Evolutionary conservation across 1,284 basidiomycete species (phyloP).

Genomic region (Apiotrichum laibachii): DNA sequence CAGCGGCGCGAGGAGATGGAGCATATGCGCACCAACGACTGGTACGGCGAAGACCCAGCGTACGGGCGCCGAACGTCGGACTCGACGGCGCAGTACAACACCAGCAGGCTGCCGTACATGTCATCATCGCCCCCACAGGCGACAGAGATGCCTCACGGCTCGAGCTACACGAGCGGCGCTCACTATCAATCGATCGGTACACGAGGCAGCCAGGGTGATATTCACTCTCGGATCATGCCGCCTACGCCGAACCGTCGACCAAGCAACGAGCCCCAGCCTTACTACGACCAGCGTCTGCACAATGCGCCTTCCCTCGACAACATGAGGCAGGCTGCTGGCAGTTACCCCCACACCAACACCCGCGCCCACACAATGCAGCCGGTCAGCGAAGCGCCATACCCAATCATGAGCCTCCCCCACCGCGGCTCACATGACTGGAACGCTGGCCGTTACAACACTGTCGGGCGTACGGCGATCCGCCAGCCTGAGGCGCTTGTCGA

Average conservation of each 20-base stretch:
- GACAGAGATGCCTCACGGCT: neutral
- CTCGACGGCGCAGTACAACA: neutral
- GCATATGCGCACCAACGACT: constrained; percentile 1
- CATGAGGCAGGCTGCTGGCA: neutral
- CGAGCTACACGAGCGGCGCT: neutral
- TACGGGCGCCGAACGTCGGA: neutral
- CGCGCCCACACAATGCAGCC: neutral
- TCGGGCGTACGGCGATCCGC: neutral
- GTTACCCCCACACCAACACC: neutral
- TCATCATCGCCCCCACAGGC: neutral
- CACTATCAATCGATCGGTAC: too few relatives aligned
- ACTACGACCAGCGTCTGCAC: neutral
- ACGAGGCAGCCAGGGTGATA: too few relatives aligned
- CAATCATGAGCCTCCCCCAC: neutral
- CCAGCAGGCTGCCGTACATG: neutral
- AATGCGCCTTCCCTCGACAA: neutral
- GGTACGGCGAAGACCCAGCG: neutral
- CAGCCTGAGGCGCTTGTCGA: neutral
- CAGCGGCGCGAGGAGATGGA: constrained; percentile 15
- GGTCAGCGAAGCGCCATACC: neutral
- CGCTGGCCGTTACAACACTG: neutral
- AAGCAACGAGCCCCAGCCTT: too few relatives aligned
- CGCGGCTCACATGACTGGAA: neutral
- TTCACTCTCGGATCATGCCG: too few relatives aligned
- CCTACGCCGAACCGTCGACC: too few relatives aligned